Conservation (phyloP, 2,329 filamentous ascomycete genomes). For the Cytospora leucostoma region DNA sequence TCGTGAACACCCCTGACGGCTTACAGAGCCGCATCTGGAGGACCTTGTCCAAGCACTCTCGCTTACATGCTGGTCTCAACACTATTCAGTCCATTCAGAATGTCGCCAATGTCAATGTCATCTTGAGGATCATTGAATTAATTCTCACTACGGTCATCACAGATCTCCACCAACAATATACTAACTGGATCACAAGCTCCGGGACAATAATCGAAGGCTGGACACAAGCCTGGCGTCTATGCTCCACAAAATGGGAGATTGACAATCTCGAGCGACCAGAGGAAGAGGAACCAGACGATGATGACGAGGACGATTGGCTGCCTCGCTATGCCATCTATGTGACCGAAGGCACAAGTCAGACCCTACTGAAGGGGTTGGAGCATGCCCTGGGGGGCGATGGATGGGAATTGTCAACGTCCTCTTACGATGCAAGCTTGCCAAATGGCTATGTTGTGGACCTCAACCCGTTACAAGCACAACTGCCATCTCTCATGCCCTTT, state of each 20-base stretch:
- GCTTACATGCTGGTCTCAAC: constrained; percentile 15
- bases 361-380: constrained; percentile 4
- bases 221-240: constrained; percentile 21
- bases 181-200: constrained; percentile 10
- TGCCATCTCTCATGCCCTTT: constrained; percentile 15
- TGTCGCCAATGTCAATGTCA: background rate
- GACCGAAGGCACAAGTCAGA: background rate
- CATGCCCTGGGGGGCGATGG: constrained; percentile 1
- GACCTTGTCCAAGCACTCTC: constrained; percentile 3
- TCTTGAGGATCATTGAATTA: background rate
- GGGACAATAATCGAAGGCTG: constrained; percentile 18
- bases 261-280: background rate
- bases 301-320: constrained; percentile 20
- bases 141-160: background rate
- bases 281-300: constrained; percentile 14
- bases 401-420: constrained; percentile 4
- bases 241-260: constrained; percentile 13
- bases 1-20: background rate
- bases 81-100: constrained; percentile 7
- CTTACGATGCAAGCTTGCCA: background rate
- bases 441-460: constrained; percentile 18
- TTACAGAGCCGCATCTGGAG: constrained; percentile 5
- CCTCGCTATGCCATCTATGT: constrained; percentile 15
- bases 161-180: background rate
- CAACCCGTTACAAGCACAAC: constrained; percentile 18